Evolutionary conservation across 176 grass and related monocot genomes (phyloP), one percentile per base, ranked within the genome.

Genomic region (Aegilops sharonensis): DNA sequence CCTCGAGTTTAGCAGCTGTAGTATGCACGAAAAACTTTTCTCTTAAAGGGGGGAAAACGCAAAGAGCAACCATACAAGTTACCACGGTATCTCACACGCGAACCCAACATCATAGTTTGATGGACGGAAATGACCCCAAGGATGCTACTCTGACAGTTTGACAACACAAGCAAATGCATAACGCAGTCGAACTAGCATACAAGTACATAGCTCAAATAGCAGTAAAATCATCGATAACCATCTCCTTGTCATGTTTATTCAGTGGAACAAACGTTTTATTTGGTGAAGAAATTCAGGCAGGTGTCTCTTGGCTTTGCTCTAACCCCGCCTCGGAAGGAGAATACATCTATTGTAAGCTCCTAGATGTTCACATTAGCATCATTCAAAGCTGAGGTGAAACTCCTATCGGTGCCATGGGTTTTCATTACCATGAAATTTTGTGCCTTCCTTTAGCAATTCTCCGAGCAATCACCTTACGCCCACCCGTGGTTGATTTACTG

Each of bases 361-460:
- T 45, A 52, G 59, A 64, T 47, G 47, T 61, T 68, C 81, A 69
- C 50, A 80, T 13, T 56, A 82, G 2, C 5, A 64, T 9, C 9
- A 30, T 71, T 68, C 17, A 10, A 91, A 85, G 56, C 31, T 81
- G 81, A 10, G 25, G 64, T 32, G 42, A 84, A 42, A 71, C 56
- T 18, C 50, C 32, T 12, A 59, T 71, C n/a, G 36, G 63, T 17
- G 64, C 8, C 6, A 89, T 1, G 9, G 6, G n/a, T 15, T 11
- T 31, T 40, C 8, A 29, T 81, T 91, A 94, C 74, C 94, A 92
- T 63, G 92, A 86, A 75, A 97, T 89, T 84, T 91, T 91, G 73
- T 93, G 85, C 29, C 95, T 88, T 67, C 92, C 95, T 91, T 97
- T 94, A 12, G 92, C 95, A n/a, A 97, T 87, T 71, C 95, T 94